Base-by-base conservation (phyloP, 805 yeast species). In the Cyberlindnera suaveolens region DNA sequence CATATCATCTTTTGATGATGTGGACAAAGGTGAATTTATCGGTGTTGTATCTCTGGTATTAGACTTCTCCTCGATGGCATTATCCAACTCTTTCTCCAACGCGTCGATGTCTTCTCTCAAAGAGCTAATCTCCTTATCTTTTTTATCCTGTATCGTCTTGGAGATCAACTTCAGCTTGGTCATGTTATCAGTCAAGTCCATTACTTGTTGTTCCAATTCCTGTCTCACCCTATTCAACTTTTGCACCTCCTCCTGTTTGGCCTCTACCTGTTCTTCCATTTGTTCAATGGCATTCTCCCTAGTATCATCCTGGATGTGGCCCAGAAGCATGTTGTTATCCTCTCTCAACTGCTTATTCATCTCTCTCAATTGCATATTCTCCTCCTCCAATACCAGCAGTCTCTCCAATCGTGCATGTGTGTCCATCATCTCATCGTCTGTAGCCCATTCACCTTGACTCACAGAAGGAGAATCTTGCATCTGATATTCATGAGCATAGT, bases 381-480 rank as follows among this genome's bases (percentile, higher is more conserved):
- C 47, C 9, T 15, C 29, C 23, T 48, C 48, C 10, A 45, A 33
- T 18, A 16, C 4, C 29, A 29, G 32, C 38, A 43, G 41, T 42
- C 40, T 49, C 44, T 40, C 44, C 37, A 40, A 31, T 36, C 39
- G 50, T 42, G 17, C 39, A 18, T 37, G 42, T 33, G 44, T 31
- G 5, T 31, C 15, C 11, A 34, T n/a, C 9, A 36, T 39, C 10
- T 37, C 34, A n/a, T 31, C 29, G 4, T 23, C 27, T 39, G 19
- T 32, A 33, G 19, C 43, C 52, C 52, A 49, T 13, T 42, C 49
- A 29, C 42, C 38, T 15, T 38, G 38, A n/a, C 43, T 42, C 33
- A 49, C 15, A 3, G 44, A 43, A 16, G 57, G 58, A 2, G 58
- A 44, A 15, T 39, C 31, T 26, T 27, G 29, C 34, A n/a, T 20